These are phyloP conservation scores for Colletotrichum magnum DNA, from an alignment of 2,329 filamentous ascomycete species.

Conservation along the genomic window DNA sequence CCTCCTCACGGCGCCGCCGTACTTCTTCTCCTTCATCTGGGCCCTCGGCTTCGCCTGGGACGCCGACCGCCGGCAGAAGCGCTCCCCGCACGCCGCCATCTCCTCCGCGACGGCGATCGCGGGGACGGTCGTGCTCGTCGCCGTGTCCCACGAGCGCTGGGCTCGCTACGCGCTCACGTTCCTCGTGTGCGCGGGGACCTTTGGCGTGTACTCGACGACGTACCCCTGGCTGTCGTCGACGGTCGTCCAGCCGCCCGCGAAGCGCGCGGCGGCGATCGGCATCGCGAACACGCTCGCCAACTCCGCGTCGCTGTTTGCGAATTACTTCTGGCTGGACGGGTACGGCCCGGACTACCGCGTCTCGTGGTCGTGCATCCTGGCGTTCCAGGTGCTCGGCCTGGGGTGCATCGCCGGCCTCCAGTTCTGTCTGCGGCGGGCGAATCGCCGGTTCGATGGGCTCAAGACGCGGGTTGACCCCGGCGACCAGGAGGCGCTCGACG, in stretches of 20 bases:
- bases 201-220: conserved; percentile 41
- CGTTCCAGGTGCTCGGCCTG: conserved; percentile 40
- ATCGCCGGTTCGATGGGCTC: conserved; percentile 13
- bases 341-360: conserved; percentile 38
- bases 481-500: neutral
- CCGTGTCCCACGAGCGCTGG: conserved; percentile 14
- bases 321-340: conserved; percentile 43
- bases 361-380: conserved; percentile 16
- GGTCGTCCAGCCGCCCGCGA: conserved; percentile 39
- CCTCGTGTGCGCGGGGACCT: conserved; percentile 20
- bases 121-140: conserved; percentile 19
- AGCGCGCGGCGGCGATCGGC: conserved; percentile 38
- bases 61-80: conserved; percentile 24
- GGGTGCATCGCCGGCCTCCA: conserved; percentile 42
- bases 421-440: conserved; percentile 42
- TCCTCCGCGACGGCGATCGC: conserved; percentile 21
- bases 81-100: conserved; percentile 19
- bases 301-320: conserved; percentile 43
- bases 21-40: conserved; percentile 25
- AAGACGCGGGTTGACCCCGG: neutral
- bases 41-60: conserved; percentile 20
- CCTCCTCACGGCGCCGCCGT: conserved; percentile 50
- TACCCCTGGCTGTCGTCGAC: conserved; percentile 43
- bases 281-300: conserved; percentile 44
- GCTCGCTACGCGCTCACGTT: conserved; percentile 41